Base-by-base conservation (phyloP, 2,329 filamentous ascomycete genomes). In the Fonsecaea nubica region DNA sequence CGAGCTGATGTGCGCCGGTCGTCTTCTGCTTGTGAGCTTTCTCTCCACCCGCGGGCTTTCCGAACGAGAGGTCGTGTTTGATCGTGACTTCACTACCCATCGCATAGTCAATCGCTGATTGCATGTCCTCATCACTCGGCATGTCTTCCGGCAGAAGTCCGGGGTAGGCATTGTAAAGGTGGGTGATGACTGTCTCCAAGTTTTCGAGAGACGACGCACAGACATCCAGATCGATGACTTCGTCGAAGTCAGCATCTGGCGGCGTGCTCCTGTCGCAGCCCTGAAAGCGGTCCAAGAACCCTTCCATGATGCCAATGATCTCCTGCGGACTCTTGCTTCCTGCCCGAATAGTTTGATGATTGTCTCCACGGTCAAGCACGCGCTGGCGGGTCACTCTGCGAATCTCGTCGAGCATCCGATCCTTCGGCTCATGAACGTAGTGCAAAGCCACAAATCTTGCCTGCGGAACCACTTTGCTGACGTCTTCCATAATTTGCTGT, bases 261-360 rank as follows among this genome's bases (percentile, higher is more conserved):
- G 80, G 77, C 7, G 80, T 80, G 18, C 87, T 84, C 0, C 84
- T 80, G 70, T 93, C 86, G 65, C 93, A 84, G 21, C 90, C 86
- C 80, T 99, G 91, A 76, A 97, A 98, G 40, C 95, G 88, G 12
- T 86, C 79, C 71, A 99, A 84, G 79, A 99, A 99, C 2, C 92
- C 92, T 73, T 97, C 92, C 95, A 99, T 98, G 73, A 99, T 96
- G 4, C 87, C 87, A 55, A 95, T 83, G 63, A 95, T 92, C 77
- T 97, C 94, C 18, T 84, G 80, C 55, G 83, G 79, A 53, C 90
- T 86, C 63, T 91, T 90, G 54, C 87, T 90, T n/a, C 81, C 83
- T 10, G 94, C 93, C 74, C 95, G 93, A 66, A 99, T 98, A 0
- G 95, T 99, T 80, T 99, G 95, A 77, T 99, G 95, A 75, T 98